These are phyloP conservation scores for Aureobasidium sp. DNA, from an alignment of 2,329 filamentous ascomycete species.

Conservation along the genomic window DNA sequence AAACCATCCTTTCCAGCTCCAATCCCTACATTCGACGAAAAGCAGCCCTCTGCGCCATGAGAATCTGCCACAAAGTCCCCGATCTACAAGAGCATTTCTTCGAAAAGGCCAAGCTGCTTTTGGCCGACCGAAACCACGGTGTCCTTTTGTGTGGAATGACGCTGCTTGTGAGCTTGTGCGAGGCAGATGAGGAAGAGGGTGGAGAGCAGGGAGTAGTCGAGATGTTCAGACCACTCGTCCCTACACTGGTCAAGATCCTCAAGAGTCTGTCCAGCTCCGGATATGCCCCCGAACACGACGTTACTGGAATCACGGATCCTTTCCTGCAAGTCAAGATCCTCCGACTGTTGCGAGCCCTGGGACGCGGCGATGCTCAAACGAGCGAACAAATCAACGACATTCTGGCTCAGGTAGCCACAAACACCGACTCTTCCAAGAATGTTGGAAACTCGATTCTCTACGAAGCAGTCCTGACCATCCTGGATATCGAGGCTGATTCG, in stretches of 20 bases:
- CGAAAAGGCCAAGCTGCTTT: conserved; percentile 79
- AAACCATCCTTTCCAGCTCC: conserved; percentile 78
- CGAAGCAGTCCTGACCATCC: conserved; percentile 90
- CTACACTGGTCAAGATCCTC: conserved; percentile 75
- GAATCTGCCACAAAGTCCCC: conserved; percentile 95
- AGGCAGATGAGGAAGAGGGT: conserved; percentile 86
- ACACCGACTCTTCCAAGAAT: conserved; percentile 96
- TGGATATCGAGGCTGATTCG: conserved; percentile 96
- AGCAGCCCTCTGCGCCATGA: conserved; percentile 96
- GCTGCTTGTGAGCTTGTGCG: conserved; percentile 82
- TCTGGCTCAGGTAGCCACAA: conserved; percentile 81
- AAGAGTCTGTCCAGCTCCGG: conserved; percentile 91
- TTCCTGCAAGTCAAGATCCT: conserved; percentile 97
- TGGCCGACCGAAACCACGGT: conserved; percentile 91
- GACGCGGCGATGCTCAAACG: conserved; percentile 72
- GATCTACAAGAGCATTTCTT: conserved; percentile 95
- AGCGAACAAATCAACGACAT: conserved; percentile 99
- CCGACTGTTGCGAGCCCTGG: conserved; percentile 73
- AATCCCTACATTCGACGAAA: conserved; percentile 99
- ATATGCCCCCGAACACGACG: conserved; percentile 95
- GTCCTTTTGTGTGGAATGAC: conserved; percentile 90
- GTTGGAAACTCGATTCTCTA: conserved; percentile 98
- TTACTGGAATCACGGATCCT: conserved; percentile 94
- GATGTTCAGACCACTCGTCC: conserved; percentile 80
- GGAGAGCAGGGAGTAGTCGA: conserved; percentile 86